A percentile compares a stretch with the other conserved stretches of the same genome.
Evolutionary conservation across 2,329 filamentous ascomycete genomes (phyloP).

Genomic region (Thelonectria olida): DNA sequence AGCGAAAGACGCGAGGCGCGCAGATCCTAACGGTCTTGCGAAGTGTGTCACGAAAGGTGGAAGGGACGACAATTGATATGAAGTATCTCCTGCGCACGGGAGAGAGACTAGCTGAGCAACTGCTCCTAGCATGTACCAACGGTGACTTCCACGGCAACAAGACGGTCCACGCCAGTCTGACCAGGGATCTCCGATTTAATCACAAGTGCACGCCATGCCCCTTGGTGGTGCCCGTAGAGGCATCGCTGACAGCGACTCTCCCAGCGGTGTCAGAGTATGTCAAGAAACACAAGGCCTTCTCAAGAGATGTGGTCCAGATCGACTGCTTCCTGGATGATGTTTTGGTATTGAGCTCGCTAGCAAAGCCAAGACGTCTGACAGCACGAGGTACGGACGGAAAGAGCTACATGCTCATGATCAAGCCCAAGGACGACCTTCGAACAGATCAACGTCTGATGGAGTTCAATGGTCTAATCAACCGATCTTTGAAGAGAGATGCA

Average conservation of each 20-base stretch:
- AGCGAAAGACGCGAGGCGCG: constrained; percentile 66
- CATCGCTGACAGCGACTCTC: constrained; percentile 82
- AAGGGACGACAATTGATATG: constrained; percentile 66
- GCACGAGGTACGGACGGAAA: constrained; percentile 90
- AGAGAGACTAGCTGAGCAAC: constrained; percentile 83
- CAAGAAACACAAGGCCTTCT: constrained; percentile 85
- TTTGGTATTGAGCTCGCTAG: constrained; percentile 87
- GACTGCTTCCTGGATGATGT: constrained; percentile 85
- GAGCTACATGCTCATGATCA: constrained; percentile 89
- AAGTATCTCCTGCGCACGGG: constrained; percentile 78
- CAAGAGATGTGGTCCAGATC: constrained; percentile 86
- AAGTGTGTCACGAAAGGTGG: constrained; percentile 59
- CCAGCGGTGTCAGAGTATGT: constrained; percentile 78
- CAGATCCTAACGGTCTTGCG: constrained; percentile 62
- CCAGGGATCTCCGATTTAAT: constrained; percentile 82
- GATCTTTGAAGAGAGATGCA: constrained; percentile 89
- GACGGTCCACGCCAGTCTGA: constrained; percentile 76
- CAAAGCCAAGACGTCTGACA: constrained; percentile 89
- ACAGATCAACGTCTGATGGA: constrained; percentile 99
- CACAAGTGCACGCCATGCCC: constrained; percentile 83
- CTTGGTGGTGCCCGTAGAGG: constrained; percentile 89
- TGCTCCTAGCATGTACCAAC: constrained; percentile 82
- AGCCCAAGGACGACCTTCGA: constrained; percentile 96
- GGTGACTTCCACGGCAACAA: constrained; percentile 76
- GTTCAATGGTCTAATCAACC: constrained; percentile 98